Percentiles rank a stretch among this genome's conserved stretches.
phyloP scores from a whole-genome alignment of 768 basidiomycete species.

The Lentinula raphanica region DNA sequence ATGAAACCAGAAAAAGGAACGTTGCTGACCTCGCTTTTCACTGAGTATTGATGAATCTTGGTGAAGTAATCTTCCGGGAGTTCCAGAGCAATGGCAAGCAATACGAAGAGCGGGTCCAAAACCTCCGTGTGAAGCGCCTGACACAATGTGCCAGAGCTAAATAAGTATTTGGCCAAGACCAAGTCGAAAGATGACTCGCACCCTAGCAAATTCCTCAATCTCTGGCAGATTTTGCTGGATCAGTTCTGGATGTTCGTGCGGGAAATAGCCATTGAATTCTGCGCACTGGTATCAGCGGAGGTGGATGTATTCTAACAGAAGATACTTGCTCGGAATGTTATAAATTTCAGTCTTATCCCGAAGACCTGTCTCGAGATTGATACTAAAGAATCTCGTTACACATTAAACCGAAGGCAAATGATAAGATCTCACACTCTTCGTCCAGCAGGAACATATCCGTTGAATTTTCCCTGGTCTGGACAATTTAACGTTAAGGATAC shows the following conservation, averaged over 20 bases:
- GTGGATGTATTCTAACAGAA: neutral
- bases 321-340: constrained; percentile 45
- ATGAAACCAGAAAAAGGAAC: neutral
- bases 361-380: constrained; percentile 31
- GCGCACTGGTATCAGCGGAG: neutral
- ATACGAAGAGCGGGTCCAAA: constrained; percentile 38
- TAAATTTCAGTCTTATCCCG: constrained; percentile 42
- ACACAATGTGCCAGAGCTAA: neutral
- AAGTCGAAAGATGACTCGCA: constrained; percentile 8
- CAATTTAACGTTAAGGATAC: neutral
- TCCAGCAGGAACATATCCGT: constrained; percentile 30
- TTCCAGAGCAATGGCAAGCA: constrained; percentile 48
- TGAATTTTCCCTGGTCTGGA: constrained; percentile 36
- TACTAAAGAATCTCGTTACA: constrained; percentile 19
- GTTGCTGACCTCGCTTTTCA: constrained; percentile 33
- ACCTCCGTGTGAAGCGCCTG: constrained; percentile 40
- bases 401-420: too few relatives aligned
- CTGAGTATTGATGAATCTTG: constrained; percentile 39
- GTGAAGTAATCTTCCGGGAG: constrained; percentile 46
- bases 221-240: constrained; percentile 34
- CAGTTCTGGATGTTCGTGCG: constrained; percentile 34
- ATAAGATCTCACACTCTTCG: neutral
- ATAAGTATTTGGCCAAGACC: neutral
- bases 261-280: constrained; percentile 40
- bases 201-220: constrained; percentile 40